phyloP scores from a whole-genome alignment of 208 protist species.

The Endotrypanum monterogeii region DNA sequence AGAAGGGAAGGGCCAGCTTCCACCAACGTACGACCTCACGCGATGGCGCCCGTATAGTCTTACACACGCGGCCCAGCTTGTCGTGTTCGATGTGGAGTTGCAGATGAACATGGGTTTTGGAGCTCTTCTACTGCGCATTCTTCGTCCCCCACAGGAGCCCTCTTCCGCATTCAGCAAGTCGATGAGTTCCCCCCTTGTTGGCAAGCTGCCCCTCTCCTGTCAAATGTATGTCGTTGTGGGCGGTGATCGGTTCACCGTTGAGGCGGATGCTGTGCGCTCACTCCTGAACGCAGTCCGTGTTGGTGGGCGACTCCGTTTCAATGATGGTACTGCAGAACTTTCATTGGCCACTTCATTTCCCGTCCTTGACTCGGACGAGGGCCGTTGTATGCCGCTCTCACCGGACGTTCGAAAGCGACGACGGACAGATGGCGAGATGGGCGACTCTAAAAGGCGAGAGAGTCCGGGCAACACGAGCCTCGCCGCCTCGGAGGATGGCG shows the following conservation, averaged over 20 bases:
- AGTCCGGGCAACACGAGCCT: background rate
- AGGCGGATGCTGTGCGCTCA: constrained; percentile 7
- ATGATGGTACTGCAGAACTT: constrained; percentile 24
- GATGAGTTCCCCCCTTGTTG: background rate
- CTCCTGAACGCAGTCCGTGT: background rate
- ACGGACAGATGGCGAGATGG: background rate
- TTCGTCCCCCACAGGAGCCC: background rate
- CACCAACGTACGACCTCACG: constrained; percentile 54
- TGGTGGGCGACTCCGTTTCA: constrained; percentile 6
- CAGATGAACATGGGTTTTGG: constrained; percentile 62
- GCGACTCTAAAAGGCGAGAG: background rate
- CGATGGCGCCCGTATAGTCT: constrained; percentile 68
- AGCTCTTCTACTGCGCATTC: constrained; percentile 20
- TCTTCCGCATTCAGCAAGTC: background rate
- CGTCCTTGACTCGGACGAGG: background rate
- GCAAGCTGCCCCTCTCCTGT: constrained; percentile 21
- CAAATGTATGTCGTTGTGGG: constrained; percentile 38
- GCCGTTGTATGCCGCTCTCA: background rate
- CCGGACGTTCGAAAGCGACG: constrained; percentile 9
- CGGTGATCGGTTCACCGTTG: constrained; percentile 20
- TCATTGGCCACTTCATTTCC: background rate
- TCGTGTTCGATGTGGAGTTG: constrained; percentile 62
- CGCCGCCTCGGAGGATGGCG: background rate
- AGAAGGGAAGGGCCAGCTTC: constrained; percentile 26
- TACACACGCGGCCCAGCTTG: constrained; percentile 52